Evolutionary conservation across 1,139 yeast genomes (phyloP), one percentile per base, ranked within the genome.

Genomic region (Saccharomyces hybrid): DNA sequence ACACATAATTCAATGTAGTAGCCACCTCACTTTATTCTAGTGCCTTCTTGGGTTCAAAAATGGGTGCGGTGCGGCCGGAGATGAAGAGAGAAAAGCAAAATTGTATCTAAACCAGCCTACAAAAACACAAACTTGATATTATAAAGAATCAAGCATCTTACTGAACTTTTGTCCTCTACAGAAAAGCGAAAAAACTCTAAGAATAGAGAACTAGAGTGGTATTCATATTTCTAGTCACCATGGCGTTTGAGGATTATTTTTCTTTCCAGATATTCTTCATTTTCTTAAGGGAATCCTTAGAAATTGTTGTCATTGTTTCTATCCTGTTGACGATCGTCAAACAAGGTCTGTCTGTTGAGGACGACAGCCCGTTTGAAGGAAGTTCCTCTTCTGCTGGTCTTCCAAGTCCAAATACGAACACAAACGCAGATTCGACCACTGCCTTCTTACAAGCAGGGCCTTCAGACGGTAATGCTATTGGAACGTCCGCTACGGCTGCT

Each of bases 311-410:
- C 58, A 90, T 91, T 59, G 86, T 91, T 55, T 88, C 98, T 2
- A 96, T 91, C 51, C 78, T 91, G 57, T 78, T 91, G 57, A 93
- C 97, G 25, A 91, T 91, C 73, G 81, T 91, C 58, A 89, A 88
- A 70, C 97, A 90, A 74, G 73, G 75, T 8, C 57, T 74, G 42
- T 62, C 71, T 5, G 54, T 69, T 48, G 67, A 65, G 46, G 62
- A 67, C 11, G 62, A 57, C 25, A 53, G 32, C 2, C 14, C 29
- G 16, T 42, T 51, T 31, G 23, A 34, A n/a, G 50, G 25, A 38
- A 16, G 6, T n/a, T 38, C 44, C 9, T 38, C 44, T 16, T 38
- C 44, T 19, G 8, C 44, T 6, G 44, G 7, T 4, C 44, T 38
- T 19, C 44, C 44, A 38, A 11, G 25, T 3, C 44, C 44, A 1